These are phyloP conservation scores for Aphanomyces astaci DNA, from an alignment of 352 stramenopile species.

Conservation along the genomic window DNA sequence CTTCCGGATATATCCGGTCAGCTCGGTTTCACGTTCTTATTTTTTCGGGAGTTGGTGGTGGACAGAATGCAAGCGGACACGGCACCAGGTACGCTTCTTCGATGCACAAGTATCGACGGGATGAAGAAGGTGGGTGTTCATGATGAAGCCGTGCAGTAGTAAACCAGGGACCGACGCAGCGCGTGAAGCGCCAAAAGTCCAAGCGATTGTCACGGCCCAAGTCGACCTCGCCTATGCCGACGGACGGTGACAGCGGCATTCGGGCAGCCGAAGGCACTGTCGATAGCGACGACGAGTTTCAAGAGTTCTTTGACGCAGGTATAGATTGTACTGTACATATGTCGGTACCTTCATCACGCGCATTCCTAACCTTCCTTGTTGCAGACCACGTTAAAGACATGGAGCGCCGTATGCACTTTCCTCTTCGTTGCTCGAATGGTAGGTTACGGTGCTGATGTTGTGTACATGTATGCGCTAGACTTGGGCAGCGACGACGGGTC, in stretches of 20 bases:
- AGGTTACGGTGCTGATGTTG: too few species aligned
- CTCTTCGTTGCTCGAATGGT: too few species aligned
- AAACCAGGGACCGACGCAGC: background rate
- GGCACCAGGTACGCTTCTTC: background rate
- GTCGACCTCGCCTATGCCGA: background rate
- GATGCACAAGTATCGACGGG: too few species aligned
- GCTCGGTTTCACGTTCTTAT: background rate
- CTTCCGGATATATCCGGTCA: background rate
- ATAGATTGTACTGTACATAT: background rate
- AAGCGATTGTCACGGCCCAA: constrained; percentile 4
- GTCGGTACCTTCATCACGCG: too few species aligned
- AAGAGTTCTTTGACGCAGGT: constrained; percentile 16
- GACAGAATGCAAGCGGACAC: background rate
- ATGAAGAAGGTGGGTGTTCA: background rate
- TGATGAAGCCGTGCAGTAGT: background rate
- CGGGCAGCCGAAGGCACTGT: background rate
- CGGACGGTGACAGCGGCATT: background rate
- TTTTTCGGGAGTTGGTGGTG: background rate
- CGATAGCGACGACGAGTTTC: background rate
- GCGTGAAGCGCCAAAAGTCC: background rate
- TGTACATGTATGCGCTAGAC: constrained; percentile 2
- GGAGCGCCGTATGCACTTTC: too few species aligned
- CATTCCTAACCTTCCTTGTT: too few species aligned
- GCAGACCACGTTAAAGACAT: too few species aligned
- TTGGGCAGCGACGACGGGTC: constrained; percentile 21